These are phyloP conservation scores for Ophiocordyceps australis DNA, from an alignment of 2,329 filamentous ascomycete species.

Conservation along the genomic window DNA sequence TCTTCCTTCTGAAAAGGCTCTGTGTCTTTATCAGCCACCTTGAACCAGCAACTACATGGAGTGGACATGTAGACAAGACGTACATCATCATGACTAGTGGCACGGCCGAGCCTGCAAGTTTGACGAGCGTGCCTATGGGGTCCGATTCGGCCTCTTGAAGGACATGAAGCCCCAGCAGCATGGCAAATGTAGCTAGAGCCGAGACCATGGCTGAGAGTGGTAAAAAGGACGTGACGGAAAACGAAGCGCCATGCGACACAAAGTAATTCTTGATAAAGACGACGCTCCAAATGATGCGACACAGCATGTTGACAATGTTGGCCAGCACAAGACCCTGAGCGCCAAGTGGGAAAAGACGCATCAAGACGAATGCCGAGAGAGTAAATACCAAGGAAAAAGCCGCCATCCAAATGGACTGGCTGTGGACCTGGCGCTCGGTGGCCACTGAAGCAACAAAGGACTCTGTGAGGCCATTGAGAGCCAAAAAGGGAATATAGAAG, in stretches of 20 bases:
- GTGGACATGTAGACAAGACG: too few species aligned
- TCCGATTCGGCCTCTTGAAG: conserved; percentile 7
- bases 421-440: conserved; percentile 52
- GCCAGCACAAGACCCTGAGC: conserved; percentile 69
- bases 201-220: conserved; percentile 9
- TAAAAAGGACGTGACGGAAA: conserved; percentile 9
- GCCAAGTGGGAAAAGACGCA: conserved; percentile 51
- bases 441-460: conserved; percentile 86
- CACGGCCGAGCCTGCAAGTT: conserved; percentile 28
- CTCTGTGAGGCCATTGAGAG: conserved; percentile 80
- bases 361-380: conserved; percentile 52
- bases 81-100: conserved; percentile 40
- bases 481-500: conserved; percentile 84
- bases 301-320: conserved; percentile 78
- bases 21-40: too few species aligned
- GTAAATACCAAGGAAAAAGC: conserved; percentile 65
- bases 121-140: conserved; percentile 19
- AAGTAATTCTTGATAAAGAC: conserved; percentile 56
- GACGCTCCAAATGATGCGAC: conserved; percentile 68
- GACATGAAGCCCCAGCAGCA: conserved; percentile 10
- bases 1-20: conserved; percentile 32
- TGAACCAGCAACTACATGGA: too few species aligned
- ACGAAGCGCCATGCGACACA: conserved; percentile 16
- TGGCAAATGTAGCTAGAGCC: conserved; percentile 9
- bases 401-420: conserved; percentile 71